Evolutionary conservation across 1,284 basidiomycete genomes (phyloP), one percentile per base, ranked within the genome.

Genomic region (Pyrrhoderma lamaoense): DNA sequence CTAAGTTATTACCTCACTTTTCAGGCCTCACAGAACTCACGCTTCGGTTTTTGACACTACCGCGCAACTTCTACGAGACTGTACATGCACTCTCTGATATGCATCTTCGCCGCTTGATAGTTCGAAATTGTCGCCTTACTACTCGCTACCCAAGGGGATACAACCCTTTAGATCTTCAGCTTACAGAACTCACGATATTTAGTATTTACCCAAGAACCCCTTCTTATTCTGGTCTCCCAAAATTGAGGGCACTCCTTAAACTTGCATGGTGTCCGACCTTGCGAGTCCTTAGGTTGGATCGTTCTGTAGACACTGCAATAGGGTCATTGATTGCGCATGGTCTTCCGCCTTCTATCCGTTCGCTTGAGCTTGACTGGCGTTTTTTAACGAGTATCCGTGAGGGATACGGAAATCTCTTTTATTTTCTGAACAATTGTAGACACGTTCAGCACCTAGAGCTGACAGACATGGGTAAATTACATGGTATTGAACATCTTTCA

Each of bases 401-500:
- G 27, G 13, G 8, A 13, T 43, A 27, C 45, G 46, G 45, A 34
- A n/a, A 34, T 4, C 53, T 55, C 3, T 52, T 55, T 25, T 35
- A 31, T 22, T 51, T 55, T 19, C 23, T 55, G 27, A 48, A 47
- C 21, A 51, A 35, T 9, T 52, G 49, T 22, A 47, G n/a, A 13
- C 23, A 21, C 19, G 40, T 55, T 31, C 44, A 31, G 8, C 49
- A 52, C 11, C 44, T 55, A 31, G 49, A 55, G 35, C 31, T 55
- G 27, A 45, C 49, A 13, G 53, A 55, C 34, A 55, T 55, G 49
- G 53, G 53, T 11, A 51, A 51, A 35, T 23, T 55, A 19, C 45
- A 51, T 22, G 45, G 42, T 22, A 34, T 54, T 22, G 31, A 42
- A 18, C 27, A 47, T 8, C 45, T 45, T 38, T 49, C 53, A 31